phyloP scores from a whole-genome alignment of 2,329 filamentous ascomycete species.

The Botrytis hyacinthi region DNA sequence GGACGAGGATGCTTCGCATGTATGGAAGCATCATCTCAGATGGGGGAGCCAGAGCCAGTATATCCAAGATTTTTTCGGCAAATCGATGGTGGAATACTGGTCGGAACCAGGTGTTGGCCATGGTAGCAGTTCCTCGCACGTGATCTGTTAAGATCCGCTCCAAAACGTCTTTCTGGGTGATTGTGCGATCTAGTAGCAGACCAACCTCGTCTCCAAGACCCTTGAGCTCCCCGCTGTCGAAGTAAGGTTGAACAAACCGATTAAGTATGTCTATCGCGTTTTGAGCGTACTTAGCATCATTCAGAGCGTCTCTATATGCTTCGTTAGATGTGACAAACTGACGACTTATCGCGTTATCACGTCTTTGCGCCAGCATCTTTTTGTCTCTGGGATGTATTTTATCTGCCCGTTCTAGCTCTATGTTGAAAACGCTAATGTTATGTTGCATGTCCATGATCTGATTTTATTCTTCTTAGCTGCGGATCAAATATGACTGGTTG shows the following conservation, averaged over 20 bases:
- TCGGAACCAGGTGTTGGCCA: background rate
- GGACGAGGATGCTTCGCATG: background rate
- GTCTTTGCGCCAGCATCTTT: background rate
- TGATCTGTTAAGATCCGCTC: background rate
- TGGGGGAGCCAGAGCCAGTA: background rate
- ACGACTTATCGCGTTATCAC: background rate
- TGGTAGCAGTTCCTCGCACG: background rate
- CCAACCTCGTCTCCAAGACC: background rate
- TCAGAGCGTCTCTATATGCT: background rate
- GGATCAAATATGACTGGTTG: background rate
- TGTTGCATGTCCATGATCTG: background rate
- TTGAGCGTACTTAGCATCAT: background rate
- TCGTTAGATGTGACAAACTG: background rate
- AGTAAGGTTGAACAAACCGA: background rate
- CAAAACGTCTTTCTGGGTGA: background rate
- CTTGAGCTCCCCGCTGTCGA: background rate
- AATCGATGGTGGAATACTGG: background rate
- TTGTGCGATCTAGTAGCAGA: background rate
- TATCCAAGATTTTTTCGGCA: background rate
- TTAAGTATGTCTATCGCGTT: background rate
- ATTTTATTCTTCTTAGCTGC: background rate
- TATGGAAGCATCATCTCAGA: background rate
- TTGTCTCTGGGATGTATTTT: background rate
- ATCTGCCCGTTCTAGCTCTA: background rate
- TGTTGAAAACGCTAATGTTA: background rate